These are phyloP conservation scores for Pseudocercospora cruenta DNA, from an alignment of 2,329 filamentous ascomycete species.

Conservation along the genomic window DNA sequence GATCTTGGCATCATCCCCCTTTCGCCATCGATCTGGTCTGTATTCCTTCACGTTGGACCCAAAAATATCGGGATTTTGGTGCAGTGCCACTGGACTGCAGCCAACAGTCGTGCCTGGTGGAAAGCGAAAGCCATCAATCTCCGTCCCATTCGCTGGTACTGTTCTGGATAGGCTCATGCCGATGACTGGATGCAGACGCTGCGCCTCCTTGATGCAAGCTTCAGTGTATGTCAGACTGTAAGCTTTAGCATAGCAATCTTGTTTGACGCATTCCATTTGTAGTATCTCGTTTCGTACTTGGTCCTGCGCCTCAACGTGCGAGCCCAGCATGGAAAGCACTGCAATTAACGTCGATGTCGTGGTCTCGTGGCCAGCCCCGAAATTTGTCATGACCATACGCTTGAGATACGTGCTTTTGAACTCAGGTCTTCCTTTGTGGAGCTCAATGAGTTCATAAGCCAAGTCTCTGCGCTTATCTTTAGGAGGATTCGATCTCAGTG, in stretches of 20 bases:
- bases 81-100: constrained; percentile 40
- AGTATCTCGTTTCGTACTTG: constrained; percentile 7
- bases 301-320: constrained; percentile 2
- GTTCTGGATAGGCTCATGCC: constrained; percentile 46
- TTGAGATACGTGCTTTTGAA: constrained; percentile 23
- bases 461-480: constrained; percentile 20
- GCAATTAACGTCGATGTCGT: constrained; percentile 22
- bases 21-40: constrained; percentile 43
- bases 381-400: constrained; percentile 28
- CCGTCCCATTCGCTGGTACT: constrained; percentile 42
- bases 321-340: constrained; percentile 19
- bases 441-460: constrained; percentile 19
- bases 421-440: constrained; percentile 25
- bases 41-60: constrained; percentile 40
- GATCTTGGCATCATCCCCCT: constrained; percentile 18
- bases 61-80: constrained; percentile 38
- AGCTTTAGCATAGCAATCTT: constrained; percentile 30
- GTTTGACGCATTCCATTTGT: not conserved
- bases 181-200: constrained; percentile 50
- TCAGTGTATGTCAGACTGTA: constrained; percentile 45
- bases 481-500: constrained; percentile 13
- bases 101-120: constrained; percentile 38
- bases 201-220: constrained; percentile 49
- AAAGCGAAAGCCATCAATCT: constrained; percentile 41
- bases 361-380: constrained; percentile 27